These are phyloP conservation scores for Tricholoma sp. DNA, from an alignment of 768 basidiomycete genomes.

Conservation along the genomic window DNA sequence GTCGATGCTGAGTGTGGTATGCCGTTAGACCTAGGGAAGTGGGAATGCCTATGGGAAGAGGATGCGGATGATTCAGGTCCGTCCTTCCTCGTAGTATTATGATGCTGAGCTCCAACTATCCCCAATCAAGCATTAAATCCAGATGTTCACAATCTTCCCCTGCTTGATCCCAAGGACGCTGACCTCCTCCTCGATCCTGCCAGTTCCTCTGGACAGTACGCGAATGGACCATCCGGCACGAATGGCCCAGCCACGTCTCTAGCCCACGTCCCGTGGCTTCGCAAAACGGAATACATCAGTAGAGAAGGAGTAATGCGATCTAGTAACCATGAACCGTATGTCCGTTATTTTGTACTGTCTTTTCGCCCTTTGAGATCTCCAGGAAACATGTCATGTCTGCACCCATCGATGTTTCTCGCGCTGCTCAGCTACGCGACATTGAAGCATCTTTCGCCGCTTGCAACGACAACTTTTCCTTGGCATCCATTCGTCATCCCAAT, in stretches of 20 bases:
- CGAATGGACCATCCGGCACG: constrained; percentile 31
- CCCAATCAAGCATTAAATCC: constrained; percentile 50
- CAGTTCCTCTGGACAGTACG: constrained; percentile 38
- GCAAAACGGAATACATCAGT: constrained; percentile 88
- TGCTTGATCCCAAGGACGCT: constrained; percentile 70
- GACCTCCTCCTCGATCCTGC: constrained; percentile 69
- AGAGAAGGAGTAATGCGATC: constrained; percentile 44
- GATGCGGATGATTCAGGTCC: constrained; percentile 63
- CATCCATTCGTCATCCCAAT: constrained; percentile 66
- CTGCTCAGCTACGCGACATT: constrained; percentile 72
- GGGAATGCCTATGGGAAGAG: constrained; percentile 81
- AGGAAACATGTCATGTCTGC: constrained; percentile 46
- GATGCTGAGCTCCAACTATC: not conserved
- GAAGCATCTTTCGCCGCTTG: constrained; percentile 70
- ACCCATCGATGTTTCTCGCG: constrained; percentile 65
- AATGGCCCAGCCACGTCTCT: constrained; percentile 43
- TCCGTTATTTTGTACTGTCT: constrained; percentile 7
- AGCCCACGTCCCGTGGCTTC: constrained; percentile 80
- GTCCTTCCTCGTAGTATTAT: not conserved
- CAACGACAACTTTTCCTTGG: constrained; percentile 55
- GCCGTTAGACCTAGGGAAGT: constrained; percentile 85
- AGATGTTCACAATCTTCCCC: constrained; percentile 49
- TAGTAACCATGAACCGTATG: constrained; percentile 52
- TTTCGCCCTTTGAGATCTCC: constrained; percentile 1
- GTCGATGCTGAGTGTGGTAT: constrained; percentile 96